These are phyloP conservation scores for Globisporangium paddicum DNA, from an alignment of 352 stramenopile species.

Conservation along the genomic window DNA sequence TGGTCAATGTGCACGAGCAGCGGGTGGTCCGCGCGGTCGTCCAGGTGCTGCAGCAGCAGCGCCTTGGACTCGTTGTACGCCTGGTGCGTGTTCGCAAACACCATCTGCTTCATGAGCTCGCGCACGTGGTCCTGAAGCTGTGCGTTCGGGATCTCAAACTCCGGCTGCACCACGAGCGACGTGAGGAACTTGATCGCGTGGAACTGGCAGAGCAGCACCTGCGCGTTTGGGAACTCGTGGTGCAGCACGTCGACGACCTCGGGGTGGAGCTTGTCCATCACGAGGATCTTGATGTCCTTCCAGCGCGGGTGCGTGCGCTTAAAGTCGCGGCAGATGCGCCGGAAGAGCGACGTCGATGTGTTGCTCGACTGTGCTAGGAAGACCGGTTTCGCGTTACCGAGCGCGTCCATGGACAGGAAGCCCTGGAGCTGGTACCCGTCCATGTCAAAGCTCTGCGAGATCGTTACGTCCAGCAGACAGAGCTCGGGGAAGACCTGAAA, in stretches of 20 bases:
- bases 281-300: conserved; percentile 53
- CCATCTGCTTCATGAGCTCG: conserved; percentile 52
- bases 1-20: conserved; percentile 43
- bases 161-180: conserved; percentile 33
- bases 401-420: conserved; percentile 63
- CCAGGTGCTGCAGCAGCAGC: conserved; percentile 35
- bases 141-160: conserved; percentile 32
- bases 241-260: conserved; percentile 49
- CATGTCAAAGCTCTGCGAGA: conserved; percentile 21
- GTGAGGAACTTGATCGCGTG: conserved; percentile 67
- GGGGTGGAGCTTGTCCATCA: conserved; percentile 57
- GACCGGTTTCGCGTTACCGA: conserved; percentile 62
- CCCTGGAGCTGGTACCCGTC: conserved; percentile 52
- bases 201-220: conserved; percentile 60
- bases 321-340: conserved; percentile 64
- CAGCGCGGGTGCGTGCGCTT: conserved; percentile 68
- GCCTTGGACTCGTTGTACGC: conserved; percentile 50
- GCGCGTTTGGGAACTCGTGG: conserved; percentile 53
- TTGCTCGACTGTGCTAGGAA: conserved; percentile 52
- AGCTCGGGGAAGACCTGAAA: conserved; percentile 60
- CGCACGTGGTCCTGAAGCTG: conserved; percentile 39
- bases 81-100: conserved; percentile 48
- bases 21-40: conserved; percentile 28
- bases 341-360: conserved; percentile 42
- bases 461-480: conserved; percentile 48